Evolutionary conservation across 2,329 filamentous ascomycete species (phyloP), one percentile per base, ranked within the genome.

Genomic region (Capronia coronata): DNA sequence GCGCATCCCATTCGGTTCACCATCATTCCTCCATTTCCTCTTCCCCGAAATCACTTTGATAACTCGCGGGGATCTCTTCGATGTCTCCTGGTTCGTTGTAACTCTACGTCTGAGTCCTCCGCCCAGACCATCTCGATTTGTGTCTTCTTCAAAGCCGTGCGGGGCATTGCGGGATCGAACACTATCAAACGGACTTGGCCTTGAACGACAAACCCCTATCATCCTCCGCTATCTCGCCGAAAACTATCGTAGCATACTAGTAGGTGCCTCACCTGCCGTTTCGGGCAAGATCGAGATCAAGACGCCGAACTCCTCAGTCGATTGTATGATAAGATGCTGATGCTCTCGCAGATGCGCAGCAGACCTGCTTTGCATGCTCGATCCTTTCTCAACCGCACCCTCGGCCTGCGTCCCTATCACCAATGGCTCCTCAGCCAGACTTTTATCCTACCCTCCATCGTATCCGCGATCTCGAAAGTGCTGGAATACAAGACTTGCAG

Each of bases 331-430:
- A 30, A 29, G 27, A 10, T 39, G 9, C 37, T 40, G 16, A 30
- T 11, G n/a, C 34, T 11, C 11, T 37, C 18, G 14, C 34, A 37
- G 34, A 37, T 18, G 19, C 34, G 7, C 13, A 25, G 18, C 14
- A 11, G 44, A 25, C 2, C 44, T 39, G 21, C n/a, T 8, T 22
- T 42, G 9, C 18, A 9, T 21, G 44, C 9, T 14, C 16, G 13
- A 9, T 11, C 18, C 21, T 21, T 22, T 13, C 21, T 8, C 9
- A 5, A 19, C 13, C 38, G 4, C n/a, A 13, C 25, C 14, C 18
- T 23, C 72, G 86, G 86, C 65, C 83, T 87, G 70, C 71, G 10
- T n/a, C 37, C 10, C 29, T 23, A 16, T 46, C 30, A 22, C 42
- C 50, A 25, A 58, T 58, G 56, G 46, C 48, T 42, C 51, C 56